These are phyloP conservation scores for Sparassis latifolia DNA, from an alignment of 1,284 basidiomycete species.

Conservation along the genomic window DNA sequence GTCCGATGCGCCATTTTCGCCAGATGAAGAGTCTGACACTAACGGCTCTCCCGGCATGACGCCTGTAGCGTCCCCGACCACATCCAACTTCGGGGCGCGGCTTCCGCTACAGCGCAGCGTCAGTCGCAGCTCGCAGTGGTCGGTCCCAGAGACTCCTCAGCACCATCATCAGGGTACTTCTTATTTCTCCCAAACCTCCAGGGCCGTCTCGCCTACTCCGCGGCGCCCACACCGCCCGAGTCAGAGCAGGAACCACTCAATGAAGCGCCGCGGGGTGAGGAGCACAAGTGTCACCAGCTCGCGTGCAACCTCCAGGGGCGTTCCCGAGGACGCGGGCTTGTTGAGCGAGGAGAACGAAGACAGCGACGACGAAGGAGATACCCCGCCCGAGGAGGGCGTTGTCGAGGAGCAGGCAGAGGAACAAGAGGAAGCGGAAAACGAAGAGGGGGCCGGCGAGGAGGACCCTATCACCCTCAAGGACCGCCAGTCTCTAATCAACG, in stretches of 20 bases:
- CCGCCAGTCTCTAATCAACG: constrained; percentile 97
- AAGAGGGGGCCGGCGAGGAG: constrained; percentile 43
- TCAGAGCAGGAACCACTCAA: constrained; percentile 28
- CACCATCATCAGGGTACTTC: constrained; percentile 66
- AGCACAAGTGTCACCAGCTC: constrained; percentile 59
- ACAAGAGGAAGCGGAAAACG: constrained; percentile 31
- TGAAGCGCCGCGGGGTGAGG: constrained; percentile 37
- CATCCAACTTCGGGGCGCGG: constrained; percentile 15
- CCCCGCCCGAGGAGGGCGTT: constrained; percentile 1
- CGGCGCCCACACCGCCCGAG: constrained; percentile 23
- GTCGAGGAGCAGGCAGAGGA: constrained; percentile 9
- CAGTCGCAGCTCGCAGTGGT: constrained; percentile 52
- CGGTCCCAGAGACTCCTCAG: constrained; percentile 46
- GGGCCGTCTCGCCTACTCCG: constrained; percentile 34
- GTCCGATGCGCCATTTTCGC: constrained; percentile 23
- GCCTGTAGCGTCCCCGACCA: constrained; percentile 21
- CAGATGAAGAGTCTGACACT: constrained; percentile 18
- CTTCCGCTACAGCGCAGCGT: constrained; percentile 39
- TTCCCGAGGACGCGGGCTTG: constrained; percentile 37
- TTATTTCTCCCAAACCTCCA: constrained; percentile 40
- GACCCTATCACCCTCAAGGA: constrained; percentile 95
- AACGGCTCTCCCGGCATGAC: constrained; percentile 14
- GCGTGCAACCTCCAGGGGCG: constrained; percentile 35
- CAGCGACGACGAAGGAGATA: constrained; percentile 21
- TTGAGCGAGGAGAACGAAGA: constrained; percentile 40